Conservation (phyloP, 2,329 filamentous ascomycete species). For the Conoideocrella luteorostrata region DNA sequence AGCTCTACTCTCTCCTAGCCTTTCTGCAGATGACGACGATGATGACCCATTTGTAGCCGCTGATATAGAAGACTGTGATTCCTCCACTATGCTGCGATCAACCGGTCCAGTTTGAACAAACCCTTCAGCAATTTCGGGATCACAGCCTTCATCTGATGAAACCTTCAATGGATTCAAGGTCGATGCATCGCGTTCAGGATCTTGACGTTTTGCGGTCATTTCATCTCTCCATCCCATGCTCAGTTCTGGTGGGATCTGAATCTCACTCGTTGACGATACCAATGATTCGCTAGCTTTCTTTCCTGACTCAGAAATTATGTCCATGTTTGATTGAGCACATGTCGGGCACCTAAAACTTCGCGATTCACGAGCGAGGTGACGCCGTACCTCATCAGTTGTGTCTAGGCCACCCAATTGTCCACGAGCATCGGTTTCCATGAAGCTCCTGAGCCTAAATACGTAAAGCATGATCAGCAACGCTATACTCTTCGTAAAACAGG, state of each 20-base stretch:
- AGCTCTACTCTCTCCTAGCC: too few relatives aligned
- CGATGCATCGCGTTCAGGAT: not conserved
- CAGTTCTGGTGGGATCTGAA: slow-evolving; percentile 48
- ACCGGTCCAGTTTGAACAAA: slow-evolving; percentile 47
- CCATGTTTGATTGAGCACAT: slow-evolving; percentile 66
- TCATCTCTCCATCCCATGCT: slow-evolving; percentile 70
- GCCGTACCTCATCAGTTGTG: slow-evolving; percentile 59
- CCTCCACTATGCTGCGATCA: not conserved
- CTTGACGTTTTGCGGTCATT: slow-evolving; percentile 37
- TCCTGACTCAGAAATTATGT: slow-evolving; percentile 67
- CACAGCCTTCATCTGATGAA: slow-evolving; percentile 25
- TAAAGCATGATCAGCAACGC: slow-evolving; percentile 2
- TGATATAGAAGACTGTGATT: not conserved
- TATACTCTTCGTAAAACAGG: too few relatives aligned
- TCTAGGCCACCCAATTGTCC: slow-evolving; percentile 91
- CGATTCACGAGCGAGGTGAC: slow-evolving; percentile 63
- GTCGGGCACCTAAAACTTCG: slow-evolving; percentile 58
- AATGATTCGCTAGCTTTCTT: slow-evolving; percentile 40
- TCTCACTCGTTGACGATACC: slow-evolving; percentile 30
- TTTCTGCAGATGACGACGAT: not conserved
- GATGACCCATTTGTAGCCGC: not conserved
- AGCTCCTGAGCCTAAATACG: slow-evolving; percentile 45
- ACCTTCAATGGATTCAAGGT: not conserved
- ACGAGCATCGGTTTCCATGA: slow-evolving; percentile 86
- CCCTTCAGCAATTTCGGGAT: slow-evolving; percentile 49